Conservation (phyloP, 495 filamentous ascomycete genomes). For the Copromyces sp. region DNA sequence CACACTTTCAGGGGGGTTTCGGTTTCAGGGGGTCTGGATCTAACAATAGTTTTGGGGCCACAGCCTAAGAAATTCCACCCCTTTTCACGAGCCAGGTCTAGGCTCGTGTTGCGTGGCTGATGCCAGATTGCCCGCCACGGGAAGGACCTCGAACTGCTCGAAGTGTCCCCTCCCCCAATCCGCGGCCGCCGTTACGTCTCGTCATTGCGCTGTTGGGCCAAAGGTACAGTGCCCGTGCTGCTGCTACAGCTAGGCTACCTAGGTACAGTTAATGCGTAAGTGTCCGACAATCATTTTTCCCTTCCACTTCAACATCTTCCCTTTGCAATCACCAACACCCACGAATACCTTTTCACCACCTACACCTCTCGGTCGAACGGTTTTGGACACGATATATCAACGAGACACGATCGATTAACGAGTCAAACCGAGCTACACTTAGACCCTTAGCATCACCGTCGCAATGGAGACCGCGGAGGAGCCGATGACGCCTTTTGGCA, state of each 20-base stretch:
- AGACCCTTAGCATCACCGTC: neutral
- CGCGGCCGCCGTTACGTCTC: neutral
- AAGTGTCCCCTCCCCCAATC: neutral
- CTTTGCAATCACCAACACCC: neutral
- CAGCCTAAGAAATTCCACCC: neutral
- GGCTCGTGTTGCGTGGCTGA: neutral
- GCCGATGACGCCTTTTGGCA: slow-evolving; percentile 22
- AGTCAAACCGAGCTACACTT: neutral
- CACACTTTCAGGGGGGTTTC: neutral
- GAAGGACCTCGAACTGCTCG: no score
- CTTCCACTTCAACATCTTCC: neutral
- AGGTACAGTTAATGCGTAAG: neutral
- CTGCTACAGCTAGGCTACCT: neutral
- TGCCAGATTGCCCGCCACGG: neutral
- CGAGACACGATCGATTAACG: neutral
- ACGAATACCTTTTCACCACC: neutral
- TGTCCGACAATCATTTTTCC: neutral
- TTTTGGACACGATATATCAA: neutral
- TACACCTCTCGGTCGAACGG: neutral
- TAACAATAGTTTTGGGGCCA: neutral
- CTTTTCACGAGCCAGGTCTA: neutral
- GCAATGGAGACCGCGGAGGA: slow-evolving; percentile 20
- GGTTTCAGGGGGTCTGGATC: neutral
- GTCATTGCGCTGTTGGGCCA: neutral
- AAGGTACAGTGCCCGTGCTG: neutral